These are phyloP conservation scores for Cutaneotrichosporon sp. DNA, from an alignment of 1,284 basidiomycete genomes.

Conservation along the genomic window DNA sequence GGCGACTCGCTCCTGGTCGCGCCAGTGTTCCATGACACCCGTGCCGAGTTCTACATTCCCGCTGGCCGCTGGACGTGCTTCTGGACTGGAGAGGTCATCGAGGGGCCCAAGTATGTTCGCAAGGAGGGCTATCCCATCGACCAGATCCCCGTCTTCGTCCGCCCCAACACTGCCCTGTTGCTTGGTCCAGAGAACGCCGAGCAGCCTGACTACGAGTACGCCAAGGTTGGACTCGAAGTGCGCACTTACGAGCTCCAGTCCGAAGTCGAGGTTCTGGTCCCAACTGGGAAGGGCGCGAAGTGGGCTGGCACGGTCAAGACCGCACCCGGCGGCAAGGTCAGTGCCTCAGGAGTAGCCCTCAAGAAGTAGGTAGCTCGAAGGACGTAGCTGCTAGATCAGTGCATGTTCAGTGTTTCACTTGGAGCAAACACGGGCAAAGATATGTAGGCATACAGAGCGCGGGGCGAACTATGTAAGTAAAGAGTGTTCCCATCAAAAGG, in stretches of 20 bases:
- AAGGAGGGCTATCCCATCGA: constrained; percentile 33
- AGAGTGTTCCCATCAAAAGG: not conserved
- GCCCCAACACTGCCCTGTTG: constrained; percentile 56
- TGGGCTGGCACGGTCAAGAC: constrained; percentile 25
- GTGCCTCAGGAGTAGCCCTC: constrained; percentile 4
- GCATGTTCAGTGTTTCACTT: not conserved
- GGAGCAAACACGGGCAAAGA: too few species aligned
- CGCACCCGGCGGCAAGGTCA: constrained; percentile 17
- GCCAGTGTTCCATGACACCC: constrained; percentile 62
- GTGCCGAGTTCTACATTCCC: constrained; percentile 64
- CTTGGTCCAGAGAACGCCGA: constrained; percentile 57
- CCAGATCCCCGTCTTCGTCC: constrained; percentile 61
- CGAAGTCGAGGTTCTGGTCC: constrained; percentile 51
- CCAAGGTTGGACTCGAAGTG: constrained; percentile 53
- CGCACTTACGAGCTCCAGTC: constrained; percentile 54
- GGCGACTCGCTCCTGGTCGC: constrained; percentile 66
- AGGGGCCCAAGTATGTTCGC: constrained; percentile 36
- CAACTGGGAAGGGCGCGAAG: constrained; percentile 43
- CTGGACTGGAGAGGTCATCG: constrained; percentile 28
- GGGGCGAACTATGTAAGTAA: not conserved
- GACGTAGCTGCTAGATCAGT: not conserved
- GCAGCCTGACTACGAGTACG: constrained; percentile 64
- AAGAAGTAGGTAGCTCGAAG: not conserved
- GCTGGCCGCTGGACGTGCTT: constrained; percentile 62
- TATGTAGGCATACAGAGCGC: not conserved